Base-by-base conservation (phyloP, 345 rosid genomes). In the Trapa incisa region DNA sequence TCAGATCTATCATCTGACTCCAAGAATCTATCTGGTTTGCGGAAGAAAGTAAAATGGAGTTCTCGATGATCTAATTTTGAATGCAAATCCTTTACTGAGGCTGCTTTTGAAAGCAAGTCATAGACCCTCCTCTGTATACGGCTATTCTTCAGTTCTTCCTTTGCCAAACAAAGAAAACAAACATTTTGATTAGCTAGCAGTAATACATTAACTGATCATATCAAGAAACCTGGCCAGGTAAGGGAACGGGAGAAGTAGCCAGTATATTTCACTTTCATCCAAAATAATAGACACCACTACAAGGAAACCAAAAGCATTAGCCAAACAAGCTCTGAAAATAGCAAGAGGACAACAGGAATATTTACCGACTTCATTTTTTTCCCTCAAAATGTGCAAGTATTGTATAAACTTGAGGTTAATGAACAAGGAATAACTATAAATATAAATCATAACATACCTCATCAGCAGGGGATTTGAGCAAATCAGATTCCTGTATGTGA, bases 1-100 rank as follows among this genome's bases (percentile, higher is more conserved):
- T 11, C 48, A 45, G 0, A 13, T 45, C 48, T 45, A 11, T 45
- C 48, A 45, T 45, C 69, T 65, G 92, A 86, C 72, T 83, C 89
- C n/a, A 86, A 71, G 79, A 93, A 90, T 68, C 65, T 75, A 65
- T 81, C 82, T 77, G 98, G 96, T 70, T 86, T 89, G 70, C 71
- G 79, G 79, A 86, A 93, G 84, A 93, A 93, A 78, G 88, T 79
- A 80, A 93, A 90, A 69, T 88, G 92, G 69, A 93, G 90, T 76
- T 93, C 92, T 47, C 80, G 82, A 73, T 81, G 89, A 76, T 78
- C 85, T 43, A 84, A 74, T 68, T 71, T 75, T 15, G 81, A 80
- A 73, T 67, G 61, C 57, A 84, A 74, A 69, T 78, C 70, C 70
- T 71, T 73, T 4, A 80, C 70, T 48, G 76, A 52, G 65, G 84